phyloP scores from a whole-genome alignment of 768 basidiomycete species.

The Mrakia blollopis region DNA sequence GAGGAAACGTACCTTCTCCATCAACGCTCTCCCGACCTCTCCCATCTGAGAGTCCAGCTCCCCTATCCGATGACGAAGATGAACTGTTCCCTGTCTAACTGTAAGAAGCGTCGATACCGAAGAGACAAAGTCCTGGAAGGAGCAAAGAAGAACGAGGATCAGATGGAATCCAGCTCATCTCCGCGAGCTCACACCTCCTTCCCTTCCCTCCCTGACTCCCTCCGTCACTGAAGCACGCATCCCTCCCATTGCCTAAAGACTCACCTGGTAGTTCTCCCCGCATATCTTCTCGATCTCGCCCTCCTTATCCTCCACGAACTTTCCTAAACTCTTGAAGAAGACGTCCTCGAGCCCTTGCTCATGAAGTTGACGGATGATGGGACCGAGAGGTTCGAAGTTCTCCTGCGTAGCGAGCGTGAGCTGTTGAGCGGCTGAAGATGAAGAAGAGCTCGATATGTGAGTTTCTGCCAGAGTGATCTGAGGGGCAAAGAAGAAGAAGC shows the following conservation, averaged over 20 bases:
- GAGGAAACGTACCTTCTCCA: constrained; percentile 60
- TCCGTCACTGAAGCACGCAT: no score
- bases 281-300: constrained; percentile 94
- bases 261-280: constrained; percentile 76
- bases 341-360: constrained; percentile 79
- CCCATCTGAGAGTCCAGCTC: constrained; percentile 81
- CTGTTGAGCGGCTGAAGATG: constrained; percentile 16
- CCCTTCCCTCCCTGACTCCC: not conserved
- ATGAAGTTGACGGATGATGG: constrained; percentile 90
- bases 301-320: constrained; percentile 90
- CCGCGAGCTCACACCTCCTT: not conserved
- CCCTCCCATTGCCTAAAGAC: not conserved
- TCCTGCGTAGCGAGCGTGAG: constrained; percentile 47
- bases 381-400: constrained; percentile 91
- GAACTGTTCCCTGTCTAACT: constrained; percentile 92
- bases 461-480: constrained; percentile 30
- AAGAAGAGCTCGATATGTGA: not conserved
- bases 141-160: not conserved
- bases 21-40: constrained; percentile 76
- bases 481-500: not conserved
- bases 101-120: constrained; percentile 94
- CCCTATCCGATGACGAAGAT: constrained; percentile 85
- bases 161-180: not conserved
- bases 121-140: constrained; percentile 75
- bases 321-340: constrained; percentile 76